Evolutionary conservation across 768 basidiomycete genomes (phyloP).

Genomic region (Tylopilus subfusipes): DNA sequence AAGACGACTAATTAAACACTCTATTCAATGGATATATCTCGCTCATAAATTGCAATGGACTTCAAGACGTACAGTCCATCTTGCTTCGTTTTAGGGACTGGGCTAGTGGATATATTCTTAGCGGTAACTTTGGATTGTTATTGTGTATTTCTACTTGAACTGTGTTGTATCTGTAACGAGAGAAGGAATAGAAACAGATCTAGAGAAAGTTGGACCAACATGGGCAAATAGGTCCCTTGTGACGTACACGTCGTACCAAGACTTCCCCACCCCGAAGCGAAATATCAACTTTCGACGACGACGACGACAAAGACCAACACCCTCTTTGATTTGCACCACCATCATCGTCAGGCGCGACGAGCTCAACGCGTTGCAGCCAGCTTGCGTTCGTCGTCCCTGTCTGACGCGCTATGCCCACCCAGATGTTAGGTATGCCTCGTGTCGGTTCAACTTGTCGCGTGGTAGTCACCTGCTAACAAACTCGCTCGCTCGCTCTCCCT

Average conservation of each 20-base stretch:
- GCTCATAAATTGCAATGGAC: conserved; percentile 11
- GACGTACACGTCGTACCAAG: conserved; percentile 1
- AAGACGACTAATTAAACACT: conserved; percentile 15
- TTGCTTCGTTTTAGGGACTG: conserved; percentile 13
- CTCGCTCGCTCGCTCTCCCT: background rate
- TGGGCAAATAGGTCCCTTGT: conserved; percentile 15
- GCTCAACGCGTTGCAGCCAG: background rate
- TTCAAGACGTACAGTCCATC: conserved; percentile 10
- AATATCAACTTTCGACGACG: conserved; percentile 12
- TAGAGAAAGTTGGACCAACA: conserved; percentile 19
- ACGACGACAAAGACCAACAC: conserved; percentile 7
- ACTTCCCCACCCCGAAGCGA: too few species aligned
- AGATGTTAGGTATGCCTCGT: conserved; percentile 18
- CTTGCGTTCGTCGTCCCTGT: background rate
- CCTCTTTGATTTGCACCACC: background rate
- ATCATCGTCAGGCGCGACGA: conserved; percentile 7
- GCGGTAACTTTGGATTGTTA: conserved; percentile 1
- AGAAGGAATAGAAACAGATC: background rate
- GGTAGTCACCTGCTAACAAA: conserved; percentile 4
- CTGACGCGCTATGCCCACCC: conserved; percentile 21
- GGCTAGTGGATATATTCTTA: conserved; percentile 4
- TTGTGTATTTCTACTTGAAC: conserved; percentile 22
- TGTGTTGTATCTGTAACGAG: conserved; percentile 22
- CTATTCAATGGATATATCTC: conserved; percentile 17
- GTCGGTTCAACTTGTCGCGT: conserved; percentile 14